Evolutionary conservation across 2,329 filamentous ascomycete species (phyloP).

Genomic region (Sporothrix schenckii): DNA sequence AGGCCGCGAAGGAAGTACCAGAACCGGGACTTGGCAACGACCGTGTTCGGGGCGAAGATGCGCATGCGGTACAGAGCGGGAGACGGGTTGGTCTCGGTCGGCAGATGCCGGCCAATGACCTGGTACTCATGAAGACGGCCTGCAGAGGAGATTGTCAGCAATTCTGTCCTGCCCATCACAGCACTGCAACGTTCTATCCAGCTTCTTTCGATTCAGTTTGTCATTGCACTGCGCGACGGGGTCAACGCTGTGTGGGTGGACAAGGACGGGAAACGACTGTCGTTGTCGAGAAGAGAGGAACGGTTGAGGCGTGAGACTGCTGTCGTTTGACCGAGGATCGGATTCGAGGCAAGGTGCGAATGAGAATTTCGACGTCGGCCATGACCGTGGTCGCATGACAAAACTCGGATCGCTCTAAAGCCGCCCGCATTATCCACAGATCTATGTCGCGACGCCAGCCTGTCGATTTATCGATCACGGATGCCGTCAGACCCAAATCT

Average conservation of each 20-base stretch:
- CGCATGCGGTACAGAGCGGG: slow-evolving; percentile 99
- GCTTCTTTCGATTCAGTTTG: not conserved
- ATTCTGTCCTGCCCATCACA: not conserved
- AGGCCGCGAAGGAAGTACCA: slow-evolving; percentile 99
- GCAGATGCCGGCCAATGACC: slow-evolving; percentile 99
- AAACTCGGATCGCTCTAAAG: not conserved
- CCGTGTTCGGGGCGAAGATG: slow-evolving; percentile 97
- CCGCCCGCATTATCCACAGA: no score
- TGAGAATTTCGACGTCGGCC: not conserved
- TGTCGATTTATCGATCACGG: not conserved
- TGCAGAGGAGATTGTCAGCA: slow-evolving; percentile 49
- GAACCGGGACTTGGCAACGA: slow-evolving; percentile 99
- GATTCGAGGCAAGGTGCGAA: not conserved
- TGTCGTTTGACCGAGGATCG: not conserved
- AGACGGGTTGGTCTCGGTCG: slow-evolving; percentile 93
- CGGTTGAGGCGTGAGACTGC: not conserved
- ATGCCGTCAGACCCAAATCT: not conserved
- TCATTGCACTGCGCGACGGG: not conserved
- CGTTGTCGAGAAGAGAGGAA: not conserved
- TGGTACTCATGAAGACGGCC: slow-evolving; percentile 99
- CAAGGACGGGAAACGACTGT: not conserved
- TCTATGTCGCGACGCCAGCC: not conserved
- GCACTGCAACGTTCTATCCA: not conserved
- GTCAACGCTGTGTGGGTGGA: not conserved
- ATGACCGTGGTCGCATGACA: not conserved